These are phyloP conservation scores for Hygrophoropsis aurantiaca DNA, from an alignment of 768 basidiomycete genomes.

Conservation along the genomic window DNA sequence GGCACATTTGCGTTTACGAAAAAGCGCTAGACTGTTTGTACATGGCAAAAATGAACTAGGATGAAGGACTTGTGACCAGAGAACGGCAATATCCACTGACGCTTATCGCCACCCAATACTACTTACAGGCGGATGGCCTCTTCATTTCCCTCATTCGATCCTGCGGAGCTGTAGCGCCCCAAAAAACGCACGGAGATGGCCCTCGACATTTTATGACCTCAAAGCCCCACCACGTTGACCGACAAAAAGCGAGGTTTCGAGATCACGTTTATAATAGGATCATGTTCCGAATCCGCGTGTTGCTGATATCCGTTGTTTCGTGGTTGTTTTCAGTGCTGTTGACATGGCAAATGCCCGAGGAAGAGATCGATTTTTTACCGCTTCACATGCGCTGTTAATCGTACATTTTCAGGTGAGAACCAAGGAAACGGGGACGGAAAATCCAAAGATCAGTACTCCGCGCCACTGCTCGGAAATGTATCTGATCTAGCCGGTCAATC, in stretches of 20 bases:
- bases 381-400: conserved; percentile 7
- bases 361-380: conserved; percentile 1
- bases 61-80: conserved; percentile 11
- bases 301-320: conserved; percentile 7
- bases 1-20: too few species aligned
- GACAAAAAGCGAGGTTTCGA: too few species aligned
- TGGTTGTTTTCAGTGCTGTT: conserved; percentile 15
- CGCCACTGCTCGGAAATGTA: conserved; percentile 23
- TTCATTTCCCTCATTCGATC: conserved; percentile 24
- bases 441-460: conserved; percentile 11
- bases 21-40: too few species aligned
- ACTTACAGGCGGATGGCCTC: conserved; percentile 3
- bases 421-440: conserved; percentile 6
- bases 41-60: too few species aligned
- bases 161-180: conserved; percentile 30
- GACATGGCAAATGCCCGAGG: conserved; percentile 19
- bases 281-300: too few species aligned
- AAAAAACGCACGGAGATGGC: conserved; percentile 29
- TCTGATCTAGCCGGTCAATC: conserved; percentile 27
- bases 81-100: conserved; percentile 13
- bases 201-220: too few species aligned
- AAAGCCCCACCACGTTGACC: too few species aligned
- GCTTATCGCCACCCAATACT: too few species aligned
- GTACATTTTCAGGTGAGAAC: conserved; percentile 3
- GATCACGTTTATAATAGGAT: too few species aligned